These are phyloP conservation scores for Metschnikowia reukaufii DNA, from an alignment of 805 yeast species.

Conservation along the genomic window DNA sequence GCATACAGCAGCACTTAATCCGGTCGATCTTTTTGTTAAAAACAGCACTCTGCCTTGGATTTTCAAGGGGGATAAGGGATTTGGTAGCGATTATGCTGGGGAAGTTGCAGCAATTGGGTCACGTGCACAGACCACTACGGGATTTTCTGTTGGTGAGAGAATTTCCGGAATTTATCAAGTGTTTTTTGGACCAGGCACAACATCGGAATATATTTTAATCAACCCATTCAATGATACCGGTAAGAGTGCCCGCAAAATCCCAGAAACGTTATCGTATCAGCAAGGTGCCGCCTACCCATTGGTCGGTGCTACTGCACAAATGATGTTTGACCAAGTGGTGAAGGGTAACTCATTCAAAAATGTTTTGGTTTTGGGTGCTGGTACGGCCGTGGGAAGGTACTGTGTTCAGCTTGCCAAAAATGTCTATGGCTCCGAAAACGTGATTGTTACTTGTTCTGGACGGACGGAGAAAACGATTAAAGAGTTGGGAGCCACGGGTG, in stretches of 20 bases:
- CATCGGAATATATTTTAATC: conserved; percentile 47
- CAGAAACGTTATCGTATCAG: conserved; percentile 41
- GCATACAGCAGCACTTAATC: conserved; percentile 34
- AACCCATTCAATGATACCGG: conserved; percentile 32
- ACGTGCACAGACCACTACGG: conserved; percentile 21
- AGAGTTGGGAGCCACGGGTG: conserved; percentile 56
- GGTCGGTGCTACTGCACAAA: conserved; percentile 62
- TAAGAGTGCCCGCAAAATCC: conserved; percentile 46
- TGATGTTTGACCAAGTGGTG: conserved; percentile 28
- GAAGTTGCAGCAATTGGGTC: conserved; percentile 32
- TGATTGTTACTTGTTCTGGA: conserved; percentile 58
- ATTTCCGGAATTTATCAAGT: conserved; percentile 29
- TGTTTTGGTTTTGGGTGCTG: conserved; percentile 70
- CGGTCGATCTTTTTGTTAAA: conserved; percentile 30
- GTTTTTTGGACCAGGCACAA: conserved; percentile 37
- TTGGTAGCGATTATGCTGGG: conserved; percentile 38
- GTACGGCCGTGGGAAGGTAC: conserved; percentile 64
- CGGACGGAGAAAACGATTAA: conserved; percentile 45
- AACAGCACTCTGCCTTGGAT: conserved; percentile 16
- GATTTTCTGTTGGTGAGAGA: conserved; percentile 29
- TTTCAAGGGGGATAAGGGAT: conserved; percentile 21
- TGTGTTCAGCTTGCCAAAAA: conserved; percentile 57
- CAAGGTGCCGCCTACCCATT: conserved; percentile 70
- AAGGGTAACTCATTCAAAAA: conserved; percentile 44
- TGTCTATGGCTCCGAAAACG: conserved; percentile 40